phyloP scores from a whole-genome alignment of 179 eudicot genomes.

The Silene noctiflora region DNA sequence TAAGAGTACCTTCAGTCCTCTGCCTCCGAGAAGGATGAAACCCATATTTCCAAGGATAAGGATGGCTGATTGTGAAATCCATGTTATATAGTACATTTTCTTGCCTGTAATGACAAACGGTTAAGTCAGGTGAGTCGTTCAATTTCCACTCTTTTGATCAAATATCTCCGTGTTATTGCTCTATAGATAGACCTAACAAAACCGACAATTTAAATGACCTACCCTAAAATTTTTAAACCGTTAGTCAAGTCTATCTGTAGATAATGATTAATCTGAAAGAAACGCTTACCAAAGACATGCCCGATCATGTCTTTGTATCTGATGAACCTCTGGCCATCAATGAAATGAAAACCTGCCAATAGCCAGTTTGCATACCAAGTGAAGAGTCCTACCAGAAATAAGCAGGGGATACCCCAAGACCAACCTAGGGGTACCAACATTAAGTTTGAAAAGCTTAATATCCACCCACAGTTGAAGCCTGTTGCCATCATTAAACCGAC shows the following conservation, averaged over 20 bases:
- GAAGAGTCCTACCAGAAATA: constrained; percentile 41
- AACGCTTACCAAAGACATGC: constrained; percentile 45
- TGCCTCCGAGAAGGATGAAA: constrained; percentile 67
- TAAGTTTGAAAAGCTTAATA: constrained; percentile 56
- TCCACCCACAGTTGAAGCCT: constrained; percentile 55
- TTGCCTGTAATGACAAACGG: constrained; percentile 32
- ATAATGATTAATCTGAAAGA: background rate
- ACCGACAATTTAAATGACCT: background rate
- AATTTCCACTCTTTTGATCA: background rate
- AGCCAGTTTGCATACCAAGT: constrained; percentile 57
- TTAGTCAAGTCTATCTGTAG: too few species aligned
- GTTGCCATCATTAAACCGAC: constrained; percentile 54
- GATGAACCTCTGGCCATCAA: constrained; percentile 58
- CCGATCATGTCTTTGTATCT: constrained; percentile 68
- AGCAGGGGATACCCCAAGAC: constrained; percentile 50
- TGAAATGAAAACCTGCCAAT: constrained; percentile 51
- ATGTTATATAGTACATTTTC: constrained; percentile 46
- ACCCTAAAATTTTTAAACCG: background rate
- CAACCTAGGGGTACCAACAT: constrained; percentile 61
- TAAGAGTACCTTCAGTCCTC: constrained; percentile 49
- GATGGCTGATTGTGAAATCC: constrained; percentile 41
- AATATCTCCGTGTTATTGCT: constrained; percentile 3
- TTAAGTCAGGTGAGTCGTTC: background rate
- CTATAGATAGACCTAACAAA: background rate
- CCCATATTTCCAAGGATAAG: constrained; percentile 55